Base-by-base conservation (phyloP, 352 stramenopile genomes). In the Globisporangium irregulare region DNA sequence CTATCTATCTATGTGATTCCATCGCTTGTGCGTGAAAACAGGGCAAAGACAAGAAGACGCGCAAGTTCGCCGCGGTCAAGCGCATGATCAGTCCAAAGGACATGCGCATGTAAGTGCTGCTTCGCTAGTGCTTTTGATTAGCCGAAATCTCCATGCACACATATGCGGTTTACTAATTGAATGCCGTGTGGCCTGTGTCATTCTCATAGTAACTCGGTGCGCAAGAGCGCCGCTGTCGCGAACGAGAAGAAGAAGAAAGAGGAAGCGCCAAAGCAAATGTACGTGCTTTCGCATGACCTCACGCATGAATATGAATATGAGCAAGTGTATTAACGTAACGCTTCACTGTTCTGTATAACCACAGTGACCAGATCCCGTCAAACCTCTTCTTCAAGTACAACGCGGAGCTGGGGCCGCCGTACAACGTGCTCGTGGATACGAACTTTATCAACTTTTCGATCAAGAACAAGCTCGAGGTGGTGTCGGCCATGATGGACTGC, bases 361-460 rank as follows among this genome's bases (percentile, higher is more conserved):
- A 18, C 62, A 96, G 88, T 78, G 96, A 99, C 67, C 97, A 99
- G 79, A 97, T 96, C 68, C 93, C 97, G 59, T 98, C 97, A 25
- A 97, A 97, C 66, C 85, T 99, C 72, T 99, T 99, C 78, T 99
- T 99, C 84, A 97, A 99, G 76, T 99, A 99, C 91, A 99, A 99
- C 78, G 94, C 97, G 29, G 93, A 98, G 55, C 84, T 99, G 18
- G 98, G 98, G 4, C 96, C 96, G 46, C 98, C 98, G 41, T 99
- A 99, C 81, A 97, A 98, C 80, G 90, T 99, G 51, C 80, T 99
- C 15, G 87, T 99, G 56, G 98, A 99, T 91, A 99, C 98, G 24
- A 99, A 99, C 80, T 99, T 99, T 88, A 99, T 99, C 80, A 99
- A 99, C 78, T 99, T 99, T 71, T 99, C 93, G 43, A 99, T 99